Evolutionary conservation across 2,329 filamentous ascomycete genomes (phyloP), one percentile per base, ranked within the genome.

Genomic region (Neonectria coccinea): DNA sequence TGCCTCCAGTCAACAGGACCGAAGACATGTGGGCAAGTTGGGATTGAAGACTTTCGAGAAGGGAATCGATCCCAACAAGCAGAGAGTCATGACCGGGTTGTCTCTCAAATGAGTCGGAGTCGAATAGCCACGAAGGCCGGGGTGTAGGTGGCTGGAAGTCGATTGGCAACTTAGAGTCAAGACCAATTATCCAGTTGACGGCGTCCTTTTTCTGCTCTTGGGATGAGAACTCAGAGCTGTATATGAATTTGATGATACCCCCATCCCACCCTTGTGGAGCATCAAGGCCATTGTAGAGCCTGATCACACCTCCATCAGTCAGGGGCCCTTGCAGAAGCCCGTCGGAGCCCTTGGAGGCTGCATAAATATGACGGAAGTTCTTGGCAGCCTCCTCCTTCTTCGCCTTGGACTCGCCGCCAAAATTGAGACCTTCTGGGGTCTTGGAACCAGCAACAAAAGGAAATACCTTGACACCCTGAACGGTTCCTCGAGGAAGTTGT

Each of bases 11-110:
- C 47, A 99, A 79, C 25, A 99, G 83, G 1, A 97, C 92, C 0
- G 96, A 98, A 0, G 95, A 97, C 68, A 92, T 88, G 71, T 97
- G 92, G 1, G 90, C 88, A 4, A 99, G 82, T 71, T 97, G 92
- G 2, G 88, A 90, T 64, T 91, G 84, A 20, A 97, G 84, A 69
- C 93, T 89, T 6, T 86, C 83, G 29, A 97, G 85, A 0, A 97
- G 81, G 2, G 85, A 82, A 71, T 98, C 93, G 62, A 98, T 95
- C 1, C 94, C 95, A 18, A 98, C 93, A 69, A 99, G 83, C 4
- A 85, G 77, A 10, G 91, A 88, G 39, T 85, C 79, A 22, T 81
- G 75, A 9, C 86, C 81, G 9, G 92, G 79, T 9, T 85, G 82
- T 36, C 90, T 85, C 41, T 89, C 88, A 63, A 82, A 79, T 4